phyloP scores from a whole-genome alignment of 1,284 basidiomycete genomes.

The Peniophora sp. region DNA sequence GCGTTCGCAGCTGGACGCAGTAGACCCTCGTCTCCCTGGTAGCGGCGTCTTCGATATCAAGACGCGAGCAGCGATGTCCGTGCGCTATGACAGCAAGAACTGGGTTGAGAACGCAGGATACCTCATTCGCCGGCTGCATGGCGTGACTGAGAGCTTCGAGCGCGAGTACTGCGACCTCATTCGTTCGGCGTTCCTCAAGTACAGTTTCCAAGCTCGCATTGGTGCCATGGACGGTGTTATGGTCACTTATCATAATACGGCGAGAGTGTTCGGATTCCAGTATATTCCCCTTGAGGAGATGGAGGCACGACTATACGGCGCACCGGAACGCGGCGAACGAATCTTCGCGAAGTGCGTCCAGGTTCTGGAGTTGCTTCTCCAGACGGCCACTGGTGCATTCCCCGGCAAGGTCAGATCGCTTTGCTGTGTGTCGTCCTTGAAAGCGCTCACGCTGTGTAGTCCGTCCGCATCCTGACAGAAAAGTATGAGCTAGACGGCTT shows the following conservation, averaged over 20 bases:
- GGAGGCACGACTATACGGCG: slow-evolving; percentile 77
- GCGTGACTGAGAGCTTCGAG: slow-evolving; percentile 73
- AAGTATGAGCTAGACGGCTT: slow-evolving; percentile 32
- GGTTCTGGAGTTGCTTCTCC: slow-evolving; percentile 66
- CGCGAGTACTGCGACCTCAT: slow-evolving; percentile 90
- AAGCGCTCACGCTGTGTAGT: slow-evolving; percentile 23
- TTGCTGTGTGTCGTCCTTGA: not conserved
- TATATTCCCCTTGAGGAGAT: slow-evolving; percentile 87
- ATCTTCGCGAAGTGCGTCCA: slow-evolving; percentile 75
- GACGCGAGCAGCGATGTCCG: slow-evolving; percentile 81
- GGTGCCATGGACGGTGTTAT: slow-evolving; percentile 97
- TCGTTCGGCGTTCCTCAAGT: slow-evolving; percentile 92
- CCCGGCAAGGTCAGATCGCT: slow-evolving; percentile 49
- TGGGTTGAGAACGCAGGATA: slow-evolving; percentile 80
- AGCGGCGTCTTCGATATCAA: slow-evolving; percentile 95
- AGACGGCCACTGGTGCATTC: slow-evolving; percentile 56
- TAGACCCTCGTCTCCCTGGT: slow-evolving; percentile 76
- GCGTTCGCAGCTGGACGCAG: slow-evolving; percentile 93
- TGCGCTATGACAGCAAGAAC: slow-evolving; percentile 84
- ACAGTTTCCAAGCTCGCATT: slow-evolving; percentile 93
- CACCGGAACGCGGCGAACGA: slow-evolving; percentile 50
- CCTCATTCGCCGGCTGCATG: slow-evolving; percentile 55
- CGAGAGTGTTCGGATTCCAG: slow-evolving; percentile 88
- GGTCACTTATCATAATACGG: slow-evolving; percentile 92
- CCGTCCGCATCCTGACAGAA: slow-evolving; percentile 54